These are phyloP conservation scores for Babesia divergens DNA, from an alignment of 169 alveolate species.

Conservation along the genomic window DNA sequence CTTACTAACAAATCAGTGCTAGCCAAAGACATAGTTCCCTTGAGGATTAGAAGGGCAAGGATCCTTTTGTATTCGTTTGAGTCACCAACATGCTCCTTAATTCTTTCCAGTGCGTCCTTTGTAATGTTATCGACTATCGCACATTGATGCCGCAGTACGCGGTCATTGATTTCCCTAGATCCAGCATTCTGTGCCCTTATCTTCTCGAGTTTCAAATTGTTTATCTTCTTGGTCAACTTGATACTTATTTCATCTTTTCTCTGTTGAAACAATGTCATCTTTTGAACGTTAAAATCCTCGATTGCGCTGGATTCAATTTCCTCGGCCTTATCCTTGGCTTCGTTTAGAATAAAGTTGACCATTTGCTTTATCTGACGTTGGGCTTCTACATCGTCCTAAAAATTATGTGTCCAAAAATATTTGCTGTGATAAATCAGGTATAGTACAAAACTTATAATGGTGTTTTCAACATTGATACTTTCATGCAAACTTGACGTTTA, in stretches of 20 bases:
- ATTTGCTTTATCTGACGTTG: slow-evolving; percentile 89
- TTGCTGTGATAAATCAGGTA: too few relatives aligned
- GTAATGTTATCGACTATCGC: slow-evolving; percentile 75
- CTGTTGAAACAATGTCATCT: slow-evolving; percentile 85
- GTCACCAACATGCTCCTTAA: slow-evolving; percentile 65
- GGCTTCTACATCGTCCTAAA: slow-evolving; percentile 88
- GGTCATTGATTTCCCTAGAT: slow-evolving; percentile 82
- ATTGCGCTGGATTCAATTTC: slow-evolving; percentile 89
- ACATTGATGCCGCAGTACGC: slow-evolving; percentile 83
- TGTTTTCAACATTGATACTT: too few relatives aligned
- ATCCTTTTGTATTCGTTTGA: slow-evolving; percentile 73
- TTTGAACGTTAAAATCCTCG: slow-evolving; percentile 90
- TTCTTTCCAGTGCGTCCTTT: slow-evolving; percentile 74
- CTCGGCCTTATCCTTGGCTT: slow-evolving; percentile 91
- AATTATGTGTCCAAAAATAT: background rate
- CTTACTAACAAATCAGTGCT: slow-evolving; percentile 81
- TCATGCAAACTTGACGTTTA: too few relatives aligned
- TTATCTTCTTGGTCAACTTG: slow-evolving; percentile 74
- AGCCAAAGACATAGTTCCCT: slow-evolving; percentile 75
- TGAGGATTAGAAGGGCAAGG: slow-evolving; percentile 74
- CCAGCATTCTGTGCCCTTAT: slow-evolving; percentile 85
- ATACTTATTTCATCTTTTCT: slow-evolving; percentile 86
- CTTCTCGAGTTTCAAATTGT: slow-evolving; percentile 75
- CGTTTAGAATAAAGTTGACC: slow-evolving; percentile 90
- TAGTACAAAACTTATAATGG: too few relatives aligned